Conservation (phyloP, 2,329 filamentous ascomycete genomes). For the Intubia oerlemansii region DNA sequence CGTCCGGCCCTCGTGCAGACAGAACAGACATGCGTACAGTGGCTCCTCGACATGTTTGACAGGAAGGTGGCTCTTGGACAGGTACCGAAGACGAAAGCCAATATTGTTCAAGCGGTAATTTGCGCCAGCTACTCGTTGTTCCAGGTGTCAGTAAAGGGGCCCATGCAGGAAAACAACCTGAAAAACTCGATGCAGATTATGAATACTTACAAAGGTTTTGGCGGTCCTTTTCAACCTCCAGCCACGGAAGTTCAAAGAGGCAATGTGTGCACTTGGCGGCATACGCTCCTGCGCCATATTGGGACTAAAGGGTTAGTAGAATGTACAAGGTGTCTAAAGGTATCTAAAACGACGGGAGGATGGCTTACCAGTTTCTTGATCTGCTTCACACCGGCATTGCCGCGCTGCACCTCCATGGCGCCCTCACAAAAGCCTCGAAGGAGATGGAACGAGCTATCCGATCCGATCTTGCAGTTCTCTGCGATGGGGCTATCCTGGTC, state of each 20-base stretch:
- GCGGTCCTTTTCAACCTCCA: constrained; percentile 28
- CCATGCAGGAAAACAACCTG: not conserved
- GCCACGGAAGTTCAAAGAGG: constrained; percentile 30
- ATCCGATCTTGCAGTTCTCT: constrained; percentile 20
- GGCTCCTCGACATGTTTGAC: constrained; percentile 28
- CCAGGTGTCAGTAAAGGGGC: not conserved
- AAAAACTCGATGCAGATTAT: not conserved
- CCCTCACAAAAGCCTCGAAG: constrained; percentile 34
- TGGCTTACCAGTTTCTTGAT: constrained; percentile 24
- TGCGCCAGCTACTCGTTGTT: constrained; percentile 20
- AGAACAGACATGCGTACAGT: constrained; percentile 33
- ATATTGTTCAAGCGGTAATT: constrained; percentile 25
- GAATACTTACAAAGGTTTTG: constrained; percentile 22
- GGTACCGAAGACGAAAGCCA: constrained; percentile 29
- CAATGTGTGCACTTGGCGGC: constrained; percentile 31
- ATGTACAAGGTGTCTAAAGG: no score
- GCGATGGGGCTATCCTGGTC: no score
- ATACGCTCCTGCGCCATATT: constrained; percentile 15
- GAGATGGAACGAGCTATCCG: constrained; percentile 26
- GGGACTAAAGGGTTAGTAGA: constrained; percentile 7
- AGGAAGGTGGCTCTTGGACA: constrained; percentile 32
- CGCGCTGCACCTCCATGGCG: constrained; percentile 25
- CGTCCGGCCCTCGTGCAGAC: constrained; percentile 25
- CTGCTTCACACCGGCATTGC: constrained; percentile 27
- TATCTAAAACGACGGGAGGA: not conserved